phyloP scores from a whole-genome alignment of 257 asterid species.

The Verbascum thapsus region DNA sequence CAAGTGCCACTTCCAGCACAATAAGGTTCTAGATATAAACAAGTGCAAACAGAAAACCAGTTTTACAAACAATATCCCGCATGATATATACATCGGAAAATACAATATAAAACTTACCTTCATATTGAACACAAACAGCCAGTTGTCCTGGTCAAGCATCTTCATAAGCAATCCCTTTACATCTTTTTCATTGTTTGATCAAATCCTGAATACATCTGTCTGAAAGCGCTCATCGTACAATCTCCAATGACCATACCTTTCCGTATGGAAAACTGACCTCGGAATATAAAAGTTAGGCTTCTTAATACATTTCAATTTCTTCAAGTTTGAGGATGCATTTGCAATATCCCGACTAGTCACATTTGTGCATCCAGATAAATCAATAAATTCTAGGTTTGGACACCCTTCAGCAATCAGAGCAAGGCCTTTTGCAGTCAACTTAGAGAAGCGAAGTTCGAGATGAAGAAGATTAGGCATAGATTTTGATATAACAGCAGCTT shows the following conservation, averaged over 20 bases:
- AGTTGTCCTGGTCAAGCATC: background rate
- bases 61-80: slow-evolving; percentile 9
- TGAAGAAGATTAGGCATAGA: slow-evolving; percentile 65
- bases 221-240: slow-evolving; percentile 85
- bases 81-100: slow-evolving; percentile 22
- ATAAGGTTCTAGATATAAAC: slow-evolving; percentile 14
- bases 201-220: slow-evolving; percentile 75
- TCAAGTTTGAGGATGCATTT: slow-evolving; percentile 49
- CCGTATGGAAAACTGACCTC: slow-evolving; percentile 54
- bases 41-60: slow-evolving; percentile 15
- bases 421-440: slow-evolving; percentile 71
- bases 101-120: slow-evolving; percentile 19
- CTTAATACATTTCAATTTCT: slow-evolving; percentile 59
- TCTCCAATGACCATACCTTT: slow-evolving; percentile 84
- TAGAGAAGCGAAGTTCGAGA: slow-evolving; percentile 71
- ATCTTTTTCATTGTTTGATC: slow-evolving; percentile 27
- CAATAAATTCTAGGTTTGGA: slow-evolving; percentile 58
- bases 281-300: slow-evolving; percentile 76
- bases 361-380: slow-evolving; percentile 72
- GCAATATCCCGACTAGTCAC: slow-evolving; percentile 66
- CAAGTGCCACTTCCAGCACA: background rate
- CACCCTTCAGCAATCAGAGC: slow-evolving; percentile 65
- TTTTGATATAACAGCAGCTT: slow-evolving; percentile 76
- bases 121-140: slow-evolving; percentile 2
- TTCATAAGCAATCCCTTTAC: background rate